Base-by-base conservation (phyloP, 148 eudicot species). In the Cornus controversa region DNA sequence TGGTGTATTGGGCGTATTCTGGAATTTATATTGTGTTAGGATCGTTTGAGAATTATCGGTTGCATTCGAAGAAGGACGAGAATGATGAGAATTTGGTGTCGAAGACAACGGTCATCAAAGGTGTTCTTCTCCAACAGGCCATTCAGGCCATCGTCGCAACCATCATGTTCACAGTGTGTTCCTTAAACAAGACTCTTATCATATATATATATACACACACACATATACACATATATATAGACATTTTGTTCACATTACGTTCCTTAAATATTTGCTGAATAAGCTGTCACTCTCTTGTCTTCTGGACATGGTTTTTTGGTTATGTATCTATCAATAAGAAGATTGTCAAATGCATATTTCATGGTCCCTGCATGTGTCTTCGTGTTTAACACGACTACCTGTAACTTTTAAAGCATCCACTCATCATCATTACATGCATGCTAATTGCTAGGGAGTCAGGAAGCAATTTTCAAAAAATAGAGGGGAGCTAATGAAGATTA, bases 1-100 rank as follows among this genome's bases (percentile, higher is more conserved):
- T 87, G 57, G 90, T 94, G 31, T 94, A 94, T 75, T 94, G 98
- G 98, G 78, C 79, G 15, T 94, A 94, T 68, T 94, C 98, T 14
- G 93, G 96, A 57, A 67, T 94, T n/a, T 89, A 89, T 80, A 69
- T 87, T 36, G 2, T 89, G 75, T 69, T 93, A 26, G 92, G 90
- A 68, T 79, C 82, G 2, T 60, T 84, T 2, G 97, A 88, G 29
- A 75, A 87, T 66, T 91, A 90, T 72, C 82, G 95, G 34, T 84
- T 93, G 72, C 95, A 91, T 75, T 85, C 92, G 2, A 88, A 77
- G 77, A 86, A 85, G 42, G 97, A 93, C 22, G 97, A 93, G 70
- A 91, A 91, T 73, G 92, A 88, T 69, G 91, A 93, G 85, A 93
- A 93, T 84, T 85, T 90, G 81, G 96, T 90, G 20, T 69, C 93